Evolutionary conservation across 768 basidiomycete genomes (phyloP), one percentile per base, ranked within the genome.

Genomic region (Trametes cinnabarina): DNA sequence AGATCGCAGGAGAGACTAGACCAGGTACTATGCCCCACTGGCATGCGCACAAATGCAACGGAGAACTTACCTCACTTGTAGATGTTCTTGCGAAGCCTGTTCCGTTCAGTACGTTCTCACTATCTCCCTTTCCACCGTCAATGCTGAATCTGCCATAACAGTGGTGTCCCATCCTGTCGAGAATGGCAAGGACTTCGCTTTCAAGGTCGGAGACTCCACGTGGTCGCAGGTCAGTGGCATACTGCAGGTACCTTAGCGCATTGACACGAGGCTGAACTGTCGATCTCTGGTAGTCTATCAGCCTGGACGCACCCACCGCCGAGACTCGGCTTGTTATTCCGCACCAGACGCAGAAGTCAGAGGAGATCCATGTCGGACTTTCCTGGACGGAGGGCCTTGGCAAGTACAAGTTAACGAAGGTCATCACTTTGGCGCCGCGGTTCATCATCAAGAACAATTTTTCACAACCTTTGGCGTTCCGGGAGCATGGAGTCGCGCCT

Each of bases 311-410:
- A 3, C 91, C 95, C 20, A 82, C 87, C 1, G 94, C 94, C n/a
- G 94, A 97, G 62, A 88, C 85, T 47, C 88, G 88, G 57, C 75
- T 98, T 48, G 82, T 86, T 34, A 79, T 94, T 40, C 77, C 85
- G 2, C 86, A 88, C 9, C 73, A 81, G 41, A 76, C 75, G 28
- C 85, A 85, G 51, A 84, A 78, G 61, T 74, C 79, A 2, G 85
- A 90, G 46, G 84, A 87, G 68, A 79, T 86, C 51, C 90, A 94
- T 68, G 72, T 92, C 44, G 97, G 96, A 2, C 65, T 99, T 37
- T 95, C 94, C 4, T 98, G 95, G 84, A 80, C 83, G 17, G 94
- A 96, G 72, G 97, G 95, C 1, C 76, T 87, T n/a, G 97, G 97
- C 34, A 98, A 97, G 77, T 98, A 98, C 72, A 98, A 98, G 69